Evolutionary conservation across 2,329 filamentous ascomycete genomes (phyloP), one percentile per base, ranked within the genome.

Genomic region (Onygenales sp.): DNA sequence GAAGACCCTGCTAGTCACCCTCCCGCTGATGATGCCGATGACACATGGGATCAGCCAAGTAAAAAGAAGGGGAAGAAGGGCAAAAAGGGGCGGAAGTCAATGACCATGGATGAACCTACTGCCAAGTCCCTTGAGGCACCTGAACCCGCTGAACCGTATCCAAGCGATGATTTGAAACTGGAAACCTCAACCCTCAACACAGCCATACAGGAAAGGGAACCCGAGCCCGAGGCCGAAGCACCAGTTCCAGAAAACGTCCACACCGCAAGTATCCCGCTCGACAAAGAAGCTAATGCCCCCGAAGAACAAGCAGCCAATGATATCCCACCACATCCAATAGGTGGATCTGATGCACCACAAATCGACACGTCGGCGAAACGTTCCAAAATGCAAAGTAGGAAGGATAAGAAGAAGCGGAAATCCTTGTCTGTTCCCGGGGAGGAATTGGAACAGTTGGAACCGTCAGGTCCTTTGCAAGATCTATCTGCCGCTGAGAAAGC

Each of bases 361-460:
- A 51, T 43, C 44, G 33, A 51, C 42, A 48, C 50, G 34, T 37
- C 42, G 42, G 34, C 33, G 6, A 52, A 46, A 10, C 49, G 60
- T 36, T 49, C 14, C 9, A 64, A 59, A 52, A 63, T 59, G 45
- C 63, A 65, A 57, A 61, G 58, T 2, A 62, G 59, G 54, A 65
- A 64, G 42, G 59, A 62, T 9, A 63, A 58, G 52, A 63, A 61
- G 52, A 60, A 61, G 49, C 57, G 53, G 7, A 55, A 55, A 27
- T 45, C 54, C 48, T 51, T 52, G 10, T 10, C 54, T 17, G 48
- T 54, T 27, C 13, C 44, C n/a, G 37, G 42, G 13, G 32, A 42
- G n/a, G 46, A 49, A 27, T 42, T 40, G 10, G 13, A n/a, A 6
- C 36, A 49, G 7, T 42, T 40, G 10, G 13, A n/a, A 6, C 36